Conservation (phyloP, 768 basidiomycete species). For the Leccinum rimulosum region DNA sequence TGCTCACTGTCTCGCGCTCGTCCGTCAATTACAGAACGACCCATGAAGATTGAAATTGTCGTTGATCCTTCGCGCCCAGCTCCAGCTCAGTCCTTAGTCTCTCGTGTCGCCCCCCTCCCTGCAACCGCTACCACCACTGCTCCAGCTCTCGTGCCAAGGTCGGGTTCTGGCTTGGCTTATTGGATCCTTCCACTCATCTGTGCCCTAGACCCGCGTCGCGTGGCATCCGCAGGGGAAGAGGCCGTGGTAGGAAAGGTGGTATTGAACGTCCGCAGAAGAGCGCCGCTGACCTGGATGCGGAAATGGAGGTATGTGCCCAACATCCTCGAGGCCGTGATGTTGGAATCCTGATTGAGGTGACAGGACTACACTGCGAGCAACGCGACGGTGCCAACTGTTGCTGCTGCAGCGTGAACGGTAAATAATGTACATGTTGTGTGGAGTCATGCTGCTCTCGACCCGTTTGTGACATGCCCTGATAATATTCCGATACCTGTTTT, state of each 20-base stretch:
- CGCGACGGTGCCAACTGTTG: conserved; percentile 40
- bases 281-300: conserved; percentile 90
- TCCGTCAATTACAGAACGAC: conserved; percentile 68
- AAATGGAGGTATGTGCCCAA: conserved; percentile 80
- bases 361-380: conserved; percentile 71
- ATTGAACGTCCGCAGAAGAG: conserved; percentile 70
- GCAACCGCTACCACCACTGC: conserved; percentile 28
- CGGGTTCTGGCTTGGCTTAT: conserved; percentile 11
- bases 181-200: conserved; percentile 2
- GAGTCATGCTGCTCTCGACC: conserved; percentile 3
- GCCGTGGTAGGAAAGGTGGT: conserved; percentile 41
- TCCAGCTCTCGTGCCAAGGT: conserved; percentile 37
- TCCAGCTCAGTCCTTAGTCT: conserved; percentile 60
- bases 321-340: neutral
- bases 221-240: conserved; percentile 49
- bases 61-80: conserved; percentile 79
- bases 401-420: conserved; percentile 32
- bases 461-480: conserved; percentile 13
- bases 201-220: conserved; percentile 31
- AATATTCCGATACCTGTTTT: conserved; percentile 24
- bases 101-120: conserved; percentile 78
- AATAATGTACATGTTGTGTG: conserved; percentile 4
- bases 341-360: neutral
- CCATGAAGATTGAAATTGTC: conserved; percentile 98
- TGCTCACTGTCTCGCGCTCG: conserved; percentile 34